Base-by-base conservation (phyloP, 1,284 basidiomycete genomes). In the Puccinia horiana region DNA sequence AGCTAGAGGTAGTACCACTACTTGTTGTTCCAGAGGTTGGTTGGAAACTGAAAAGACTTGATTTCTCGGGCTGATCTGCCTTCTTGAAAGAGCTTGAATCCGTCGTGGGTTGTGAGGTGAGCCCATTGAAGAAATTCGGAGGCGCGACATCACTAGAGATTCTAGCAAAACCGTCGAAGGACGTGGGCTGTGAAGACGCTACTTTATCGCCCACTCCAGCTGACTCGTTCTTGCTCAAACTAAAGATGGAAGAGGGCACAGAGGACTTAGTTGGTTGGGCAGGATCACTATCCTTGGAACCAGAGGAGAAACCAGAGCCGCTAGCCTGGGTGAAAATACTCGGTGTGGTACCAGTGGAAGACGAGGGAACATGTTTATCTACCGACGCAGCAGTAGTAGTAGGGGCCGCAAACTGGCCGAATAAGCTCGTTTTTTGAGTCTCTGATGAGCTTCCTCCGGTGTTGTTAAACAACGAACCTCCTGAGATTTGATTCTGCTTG, bases 121-220 rank as follows among this genome's bases (percentile, higher is more conserved):
- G 2, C n/a, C 14, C n/a, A 56, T 47, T 26, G 26, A 79, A 79
- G 40, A 79, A 79, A 40, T 79, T 79, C 1, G 76, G 76, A 40
- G 76, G 76, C 23, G 65, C 8, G 9, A 14, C 37, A 29, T 42
- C 65, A 52, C 76, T 79, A 40, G 76, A 49, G 32, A 79, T 79
- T 29, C 52, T 52, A 40, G 76, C 42, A 42, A 79, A 79, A 11
- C n/a, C 40, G 18, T 37, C 40, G 9, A 44, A 44, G 54, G 75
- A 26, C 32, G 56, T 2, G 37, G 40, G 37, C 37, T 56, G 52
- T 44, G 75, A 76, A 76, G 42, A 4, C 4, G 52, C 23, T 2
- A 14, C 20, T 35, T 63, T 63, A 42, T 23, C 44, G 42, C 40
- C 29, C 14, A n/a, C 44, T 18, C n/a, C 16, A 20, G 52, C 32